These are phyloP conservation scores for Conticribra weissflogii DNA, from an alignment of 108 stramenopile species.

Conservation along the genomic window DNA sequence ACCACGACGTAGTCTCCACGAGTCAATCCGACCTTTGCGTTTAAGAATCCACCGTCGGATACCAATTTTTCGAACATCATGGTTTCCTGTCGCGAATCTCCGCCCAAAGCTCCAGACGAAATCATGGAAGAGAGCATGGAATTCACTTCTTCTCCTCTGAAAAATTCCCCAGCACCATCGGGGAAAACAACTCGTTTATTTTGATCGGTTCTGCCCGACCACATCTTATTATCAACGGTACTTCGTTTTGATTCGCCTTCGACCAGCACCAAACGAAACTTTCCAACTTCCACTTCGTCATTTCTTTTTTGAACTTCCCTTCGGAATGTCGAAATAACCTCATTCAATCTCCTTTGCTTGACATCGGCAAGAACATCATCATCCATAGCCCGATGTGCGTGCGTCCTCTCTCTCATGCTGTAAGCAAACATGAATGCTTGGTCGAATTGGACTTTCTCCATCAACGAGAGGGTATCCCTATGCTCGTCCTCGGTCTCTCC, in stretches of 20 bases:
- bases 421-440: slow-evolving; percentile 99
- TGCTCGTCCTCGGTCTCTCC: slow-evolving; percentile 98
- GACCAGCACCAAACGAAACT: slow-evolving; percentile 75
- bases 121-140: neutral
- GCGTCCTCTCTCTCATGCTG: slow-evolving; percentile 92
- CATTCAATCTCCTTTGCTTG: slow-evolving; percentile 88
- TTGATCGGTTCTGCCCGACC: slow-evolving; percentile 84
- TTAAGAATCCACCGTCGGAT: slow-evolving; percentile 1
- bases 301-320: slow-evolving; percentile 72
- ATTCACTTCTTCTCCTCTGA: slow-evolving; percentile 39
- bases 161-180: slow-evolving; percentile 25
- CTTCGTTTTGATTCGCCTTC: slow-evolving; percentile 83
- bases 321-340: slow-evolving; percentile 79
- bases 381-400: slow-evolving; percentile 89
- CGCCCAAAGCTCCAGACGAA: neutral
- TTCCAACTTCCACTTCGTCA: slow-evolving; percentile 71
- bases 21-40: slow-evolving; percentile 42
- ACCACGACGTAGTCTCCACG: slow-evolving; percentile 85
- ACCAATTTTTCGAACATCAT: neutral
- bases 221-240: slow-evolving; percentile 30
- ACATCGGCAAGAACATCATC: slow-evolving; percentile 95
- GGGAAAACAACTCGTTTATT: slow-evolving; percentile 78
- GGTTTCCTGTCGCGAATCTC: slow-evolving; percentile 4
- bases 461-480: slow-evolving; percentile 84
- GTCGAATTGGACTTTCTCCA: slow-evolving; percentile 89